Conservation (phyloP, 352 stramenopile genomes). For the Stephanocyclus meneghinianus region DNA sequence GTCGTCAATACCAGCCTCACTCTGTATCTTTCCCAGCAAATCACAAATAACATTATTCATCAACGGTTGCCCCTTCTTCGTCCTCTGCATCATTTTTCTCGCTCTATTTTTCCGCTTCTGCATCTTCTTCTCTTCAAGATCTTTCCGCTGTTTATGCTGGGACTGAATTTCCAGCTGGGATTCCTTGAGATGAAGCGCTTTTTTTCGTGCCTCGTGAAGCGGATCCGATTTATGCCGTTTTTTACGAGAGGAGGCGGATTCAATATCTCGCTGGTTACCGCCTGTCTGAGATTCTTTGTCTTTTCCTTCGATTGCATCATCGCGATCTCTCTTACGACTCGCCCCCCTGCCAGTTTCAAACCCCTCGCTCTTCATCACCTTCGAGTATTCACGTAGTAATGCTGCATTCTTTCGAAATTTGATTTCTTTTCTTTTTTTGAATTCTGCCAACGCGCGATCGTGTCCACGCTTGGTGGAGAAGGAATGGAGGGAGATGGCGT, state of each 20-base stretch:
- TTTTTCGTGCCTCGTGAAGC: constrained; percentile 51
- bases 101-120: constrained; percentile 54
- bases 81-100: constrained; percentile 59
- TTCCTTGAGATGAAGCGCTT: constrained; percentile 27
- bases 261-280: constrained; percentile 10
- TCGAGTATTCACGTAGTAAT: constrained; percentile 63
- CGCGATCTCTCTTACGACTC: constrained; percentile 56
- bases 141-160: constrained; percentile 25
- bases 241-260: constrained; percentile 11
- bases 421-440: constrained; percentile 60
- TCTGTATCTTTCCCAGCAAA: constrained; percentile 69
- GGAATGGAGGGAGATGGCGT: constrained; percentile 38
- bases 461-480: constrained; percentile 60
- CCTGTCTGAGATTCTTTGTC: background rate
- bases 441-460: constrained; percentile 63
- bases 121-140: constrained; percentile 42
- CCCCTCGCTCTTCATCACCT: constrained; percentile 72
- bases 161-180: constrained; percentile 30
- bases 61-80: constrained; percentile 68
- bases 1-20: constrained; percentile 10
- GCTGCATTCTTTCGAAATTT: constrained; percentile 64
- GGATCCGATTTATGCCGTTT: constrained; percentile 58
- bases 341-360: constrained; percentile 67
- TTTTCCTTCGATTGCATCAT: constrained; percentile 11
- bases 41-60: constrained; percentile 76